Conservation (phyloP, 225 moss, liverwort and hornwort genomes). For the Sphagnum tenellum region DNA sequence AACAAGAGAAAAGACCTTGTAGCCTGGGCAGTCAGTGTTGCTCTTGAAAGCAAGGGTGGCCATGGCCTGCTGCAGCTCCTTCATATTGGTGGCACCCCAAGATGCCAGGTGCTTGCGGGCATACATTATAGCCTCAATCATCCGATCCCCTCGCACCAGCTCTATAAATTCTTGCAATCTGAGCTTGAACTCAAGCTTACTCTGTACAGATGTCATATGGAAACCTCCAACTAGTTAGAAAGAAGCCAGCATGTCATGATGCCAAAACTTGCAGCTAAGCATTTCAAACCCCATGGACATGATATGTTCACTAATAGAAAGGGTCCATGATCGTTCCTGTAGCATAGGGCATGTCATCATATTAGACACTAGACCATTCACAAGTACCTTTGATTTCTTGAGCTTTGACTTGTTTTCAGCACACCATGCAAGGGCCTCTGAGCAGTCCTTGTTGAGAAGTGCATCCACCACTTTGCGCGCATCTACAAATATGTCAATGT, state of each 20-base stretch:
- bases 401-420: conserved; percentile 92
- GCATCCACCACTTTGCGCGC: conserved; percentile 93
- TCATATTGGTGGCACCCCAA: conserved; percentile 96
- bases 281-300: too few species aligned
- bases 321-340: not conserved
- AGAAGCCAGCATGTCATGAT: too few species aligned
- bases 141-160: conserved; percentile 88
- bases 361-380: not conserved
- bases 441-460: conserved; percentile 78
- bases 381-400: conserved; percentile 77
- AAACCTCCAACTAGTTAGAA: not conserved
- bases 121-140: conserved; percentile 99
- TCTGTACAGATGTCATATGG: conserved; percentile 29
- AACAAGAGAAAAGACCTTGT: conserved; percentile 49
- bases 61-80: conserved; percentile 99
- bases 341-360: not conserved
- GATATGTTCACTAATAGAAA: too few species aligned
- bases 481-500: conserved; percentile 90
- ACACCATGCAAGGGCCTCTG: conserved; percentile 96
- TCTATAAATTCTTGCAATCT: conserved; percentile 99
- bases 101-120: conserved; percentile 90
- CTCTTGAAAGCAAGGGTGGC: conserved; percentile 99
- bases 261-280: too few species aligned
- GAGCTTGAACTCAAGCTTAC: conserved; percentile 97
- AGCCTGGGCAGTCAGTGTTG: conserved; percentile 95